A percentile compares a stretch with the other conserved stretches of the same genome.
Conservation (phyloP, 2,329 filamentous ascomycete genomes). For the Emmonsiellopsis sp. region DNA sequence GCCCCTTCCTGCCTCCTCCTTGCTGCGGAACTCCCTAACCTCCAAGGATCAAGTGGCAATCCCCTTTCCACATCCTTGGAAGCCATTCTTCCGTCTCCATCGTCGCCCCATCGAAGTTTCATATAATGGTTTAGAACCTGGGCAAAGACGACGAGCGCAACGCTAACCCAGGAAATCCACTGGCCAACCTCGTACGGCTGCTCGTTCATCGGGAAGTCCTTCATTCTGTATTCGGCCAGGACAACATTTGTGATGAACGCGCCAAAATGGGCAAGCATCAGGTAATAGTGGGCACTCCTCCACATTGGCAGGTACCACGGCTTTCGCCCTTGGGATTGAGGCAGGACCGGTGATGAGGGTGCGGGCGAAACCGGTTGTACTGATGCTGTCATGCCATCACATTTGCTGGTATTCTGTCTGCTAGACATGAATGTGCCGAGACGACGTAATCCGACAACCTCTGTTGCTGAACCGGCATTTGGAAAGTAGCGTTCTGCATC, state of each 20-base stretch:
- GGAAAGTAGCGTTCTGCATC: not conserved
- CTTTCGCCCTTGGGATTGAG: not conserved
- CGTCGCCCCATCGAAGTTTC: not conserved
- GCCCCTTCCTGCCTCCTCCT: not conserved
- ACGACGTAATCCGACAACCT: not conserved
- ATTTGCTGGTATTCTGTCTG: not conserved
- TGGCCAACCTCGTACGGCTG: slow-evolving; percentile 14
- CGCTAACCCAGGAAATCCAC: slow-evolving; percentile 15
- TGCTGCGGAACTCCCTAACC: not conserved
- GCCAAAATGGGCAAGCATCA: not conserved
- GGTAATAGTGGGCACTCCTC: not conserved
- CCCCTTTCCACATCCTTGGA: not conserved
- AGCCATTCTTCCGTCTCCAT: not conserved
- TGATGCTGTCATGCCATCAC: not conserved
- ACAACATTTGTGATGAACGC: slow-evolving; percentile 14
- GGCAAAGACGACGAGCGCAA: slow-evolving; percentile 14
- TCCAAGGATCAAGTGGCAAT: not conserved
- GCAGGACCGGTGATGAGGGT: not conserved
- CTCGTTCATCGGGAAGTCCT: slow-evolving; percentile 14
- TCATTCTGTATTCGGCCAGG: slow-evolving; percentile 13
- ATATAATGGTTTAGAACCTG: slow-evolving; percentile 11
- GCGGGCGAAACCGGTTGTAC: not conserved
- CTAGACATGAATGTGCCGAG: not conserved
- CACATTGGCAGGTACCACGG: not conserved
- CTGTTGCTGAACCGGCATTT: not conserved